A percentile compares a stretch with the other conserved stretches of the same genome.
phyloP scores from a whole-genome alignment of 495 filamentous ascomycete genomes.

The Cercophora sp. region DNA sequence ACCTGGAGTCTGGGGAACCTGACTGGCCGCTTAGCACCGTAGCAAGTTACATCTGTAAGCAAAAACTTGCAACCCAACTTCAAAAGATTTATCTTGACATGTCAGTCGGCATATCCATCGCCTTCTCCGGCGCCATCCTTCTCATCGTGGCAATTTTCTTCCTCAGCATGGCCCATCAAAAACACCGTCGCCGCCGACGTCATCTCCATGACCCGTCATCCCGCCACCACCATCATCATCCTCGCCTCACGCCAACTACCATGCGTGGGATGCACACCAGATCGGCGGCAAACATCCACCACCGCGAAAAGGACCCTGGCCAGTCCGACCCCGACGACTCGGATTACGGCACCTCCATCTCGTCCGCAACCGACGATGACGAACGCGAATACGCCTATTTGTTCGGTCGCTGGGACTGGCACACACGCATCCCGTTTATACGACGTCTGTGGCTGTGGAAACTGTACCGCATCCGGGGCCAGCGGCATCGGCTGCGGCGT shows the following conservation, averaged over 20 bases:
- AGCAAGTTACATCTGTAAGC: background rate
- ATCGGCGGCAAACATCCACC: background rate
- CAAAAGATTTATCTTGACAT: background rate
- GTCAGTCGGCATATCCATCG: conserved; percentile 8
- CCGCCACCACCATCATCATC: no score
- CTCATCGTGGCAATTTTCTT: background rate
- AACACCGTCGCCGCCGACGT: background rate
- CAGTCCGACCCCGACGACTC: background rate
- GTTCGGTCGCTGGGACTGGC: conserved; percentile 5
- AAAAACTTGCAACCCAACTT: background rate
- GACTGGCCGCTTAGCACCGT: conserved; percentile 1
- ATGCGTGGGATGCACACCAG: background rate
- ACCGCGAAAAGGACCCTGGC: background rate
- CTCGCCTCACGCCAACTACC: background rate
- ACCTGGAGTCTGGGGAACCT: background rate
- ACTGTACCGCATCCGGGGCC: conserved; percentile 1
- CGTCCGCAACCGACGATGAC: background rate
- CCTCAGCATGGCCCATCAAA: background rate
- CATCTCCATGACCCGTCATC: no score
- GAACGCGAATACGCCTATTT: background rate
- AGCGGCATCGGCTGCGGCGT: background rate
- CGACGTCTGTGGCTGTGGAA: conserved; percentile 12
- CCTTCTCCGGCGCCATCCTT: conserved; percentile 3
- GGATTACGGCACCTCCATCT: background rate
- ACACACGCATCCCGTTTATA: conserved; percentile 6